phyloP scores from a whole-genome alignment of 2,329 filamentous ascomycete species.

The Aspergillus sp. region DNA sequence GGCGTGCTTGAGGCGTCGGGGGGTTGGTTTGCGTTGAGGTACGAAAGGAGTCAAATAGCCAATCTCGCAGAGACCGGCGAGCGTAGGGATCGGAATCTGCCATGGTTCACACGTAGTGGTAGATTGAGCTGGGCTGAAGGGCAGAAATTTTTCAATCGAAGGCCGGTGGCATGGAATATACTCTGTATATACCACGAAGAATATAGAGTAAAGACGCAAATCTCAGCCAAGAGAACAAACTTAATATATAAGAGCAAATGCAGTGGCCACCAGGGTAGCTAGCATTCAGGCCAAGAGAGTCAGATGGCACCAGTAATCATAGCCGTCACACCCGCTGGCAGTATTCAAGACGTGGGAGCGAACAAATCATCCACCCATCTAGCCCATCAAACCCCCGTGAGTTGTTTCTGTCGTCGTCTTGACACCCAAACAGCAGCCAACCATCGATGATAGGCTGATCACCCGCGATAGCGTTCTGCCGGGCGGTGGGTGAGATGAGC shows the following conservation, averaged over 20 bases:
- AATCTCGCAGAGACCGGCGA: conserved; percentile 23
- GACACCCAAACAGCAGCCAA: neutral
- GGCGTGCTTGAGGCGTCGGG: conserved; percentile 6
- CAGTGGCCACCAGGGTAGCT: conserved; percentile 10
- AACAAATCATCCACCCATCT: neutral
- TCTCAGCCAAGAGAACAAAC: too few species aligned
- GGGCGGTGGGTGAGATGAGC: conserved; percentile 6
- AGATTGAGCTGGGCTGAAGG: neutral
- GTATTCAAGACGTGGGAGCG: too few species aligned
- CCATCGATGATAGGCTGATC: conserved; percentile 1
- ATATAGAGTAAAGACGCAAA: too few species aligned
- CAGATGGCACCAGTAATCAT: too few species aligned
- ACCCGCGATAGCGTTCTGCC: neutral
- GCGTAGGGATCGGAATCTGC: conserved; percentile 19
- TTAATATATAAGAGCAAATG: conserved; percentile 9
- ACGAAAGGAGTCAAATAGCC: conserved; percentile 25
- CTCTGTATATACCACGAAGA: too few species aligned
- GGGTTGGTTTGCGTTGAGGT: conserved; percentile 8
- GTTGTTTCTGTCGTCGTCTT: neutral
- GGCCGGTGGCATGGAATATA: too few species aligned
- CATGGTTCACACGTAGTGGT: conserved; percentile 11
- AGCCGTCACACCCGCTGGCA: too few species aligned
- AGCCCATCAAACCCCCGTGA: neutral
- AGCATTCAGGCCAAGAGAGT: too few species aligned
- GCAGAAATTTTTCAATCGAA: neutral